Conservation (phyloP, 2,329 filamentous ascomycete species). For the Beauveria sp. region DNA sequence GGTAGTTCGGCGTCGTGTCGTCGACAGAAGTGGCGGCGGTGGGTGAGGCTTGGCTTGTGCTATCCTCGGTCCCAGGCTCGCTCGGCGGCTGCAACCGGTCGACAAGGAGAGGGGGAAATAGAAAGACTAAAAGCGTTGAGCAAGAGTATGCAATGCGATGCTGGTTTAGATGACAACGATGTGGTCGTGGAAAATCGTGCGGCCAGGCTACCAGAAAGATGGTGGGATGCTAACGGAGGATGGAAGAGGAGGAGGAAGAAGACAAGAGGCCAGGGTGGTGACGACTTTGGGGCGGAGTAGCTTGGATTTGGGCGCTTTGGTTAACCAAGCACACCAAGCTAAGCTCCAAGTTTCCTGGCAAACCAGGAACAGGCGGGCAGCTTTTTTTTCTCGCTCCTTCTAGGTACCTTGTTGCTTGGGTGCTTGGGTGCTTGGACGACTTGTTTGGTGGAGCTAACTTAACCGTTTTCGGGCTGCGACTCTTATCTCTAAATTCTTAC, state of each 20-base stretch:
- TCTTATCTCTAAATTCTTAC: too few relatives aligned
- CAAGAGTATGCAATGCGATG: neutral
- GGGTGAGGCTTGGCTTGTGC: neutral
- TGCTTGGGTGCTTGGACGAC: too few relatives aligned
- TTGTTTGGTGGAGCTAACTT: too few relatives aligned
- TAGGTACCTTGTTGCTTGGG: neutral
- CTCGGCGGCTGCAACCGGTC: neutral
- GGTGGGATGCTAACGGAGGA: neutral
- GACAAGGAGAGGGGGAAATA: neutral
- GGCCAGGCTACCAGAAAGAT: neutral
- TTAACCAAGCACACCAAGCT: neutral
- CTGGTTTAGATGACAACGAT: neutral
- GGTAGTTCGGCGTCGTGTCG: neutral
- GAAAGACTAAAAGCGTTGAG: neutral
- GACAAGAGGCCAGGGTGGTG: constrained; percentile 5
- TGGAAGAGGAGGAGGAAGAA: neutral
- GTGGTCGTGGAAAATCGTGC: neutral
- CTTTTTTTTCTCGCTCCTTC: neutral
- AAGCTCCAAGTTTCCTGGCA: neutral
- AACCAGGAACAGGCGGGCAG: neutral
- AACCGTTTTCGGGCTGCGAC: too few relatives aligned
- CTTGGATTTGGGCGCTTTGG: neutral
- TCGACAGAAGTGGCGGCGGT: neutral
- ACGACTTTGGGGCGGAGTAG: constrained; percentile 1
- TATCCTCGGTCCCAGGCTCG: neutral